Evolutionary conservation across 768 basidiomycete species (phyloP), one percentile per base, ranked within the genome.

Genomic region (Clitopilus passeckerianus): DNA sequence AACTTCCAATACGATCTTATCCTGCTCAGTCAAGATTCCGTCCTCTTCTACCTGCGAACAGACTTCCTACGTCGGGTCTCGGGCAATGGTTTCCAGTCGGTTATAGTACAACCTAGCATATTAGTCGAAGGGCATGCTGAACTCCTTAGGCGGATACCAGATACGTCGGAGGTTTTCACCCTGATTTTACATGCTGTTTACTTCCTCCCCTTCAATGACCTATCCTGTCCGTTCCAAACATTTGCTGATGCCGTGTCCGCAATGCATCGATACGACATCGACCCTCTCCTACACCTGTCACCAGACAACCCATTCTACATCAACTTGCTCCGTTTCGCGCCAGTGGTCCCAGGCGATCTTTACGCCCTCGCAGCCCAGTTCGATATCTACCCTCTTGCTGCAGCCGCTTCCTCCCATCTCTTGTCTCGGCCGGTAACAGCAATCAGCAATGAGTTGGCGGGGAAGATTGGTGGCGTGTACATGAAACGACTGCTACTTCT

Each of bases 111-210:
- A 63, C 34, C 53, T 58, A 0, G 64, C 65, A 10, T 68, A 69
- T 46, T 14, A 60, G n/a, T 52, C 60, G 5, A 34, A 68, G 54
- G 30, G 60, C 16, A 57, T 59, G 43, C 57, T 57, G 22, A 34
- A 12, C 15, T 18, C 16, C 8, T 27, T 23, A 61, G 84, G 43
- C 60, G 74, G 20, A 61, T 84, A 34, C 67, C 76, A 4, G 78
- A 83, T 60, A 59, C 74, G 14, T 78, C 85, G 0, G 65, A 65
- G 0, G 68, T 79, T 5, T 67, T 86, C 60, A 85, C 84, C 60
- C 67, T 86, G 63, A 63, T 86, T 20, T 68, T 86, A 24, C 83
- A 86, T 63, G 68, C 76, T 12, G 60, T 84, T 30, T 86, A 86
- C 64, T 69, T 75, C 59, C 68, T 78, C 50, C 72, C 82, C 16